Evolutionary conservation across 768 basidiomycete genomes (phyloP).

Genomic region (Rhodosporidiobolus sp.): DNA sequence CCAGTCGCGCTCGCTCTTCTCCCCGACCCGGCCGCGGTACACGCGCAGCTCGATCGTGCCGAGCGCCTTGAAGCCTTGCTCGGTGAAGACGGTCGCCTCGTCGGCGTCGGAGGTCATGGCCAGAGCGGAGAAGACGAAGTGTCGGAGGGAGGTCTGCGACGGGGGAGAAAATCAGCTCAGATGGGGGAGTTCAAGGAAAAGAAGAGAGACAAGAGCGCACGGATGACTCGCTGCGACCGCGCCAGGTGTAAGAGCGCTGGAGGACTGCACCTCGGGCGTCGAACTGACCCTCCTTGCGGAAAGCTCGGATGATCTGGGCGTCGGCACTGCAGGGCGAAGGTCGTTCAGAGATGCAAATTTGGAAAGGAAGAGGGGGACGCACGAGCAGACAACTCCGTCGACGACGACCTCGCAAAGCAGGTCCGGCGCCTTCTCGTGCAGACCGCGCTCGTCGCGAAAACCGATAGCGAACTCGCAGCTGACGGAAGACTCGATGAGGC

Average conservation of each 20-base stretch:
- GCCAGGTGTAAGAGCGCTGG: conserved; percentile 1
- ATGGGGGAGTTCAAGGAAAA: too few species aligned
- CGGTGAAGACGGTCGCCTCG: background rate
- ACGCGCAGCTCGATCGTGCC: conserved; percentile 5
- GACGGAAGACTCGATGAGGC: background rate
- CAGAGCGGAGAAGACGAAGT: conserved; percentile 1
- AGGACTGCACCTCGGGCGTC: accelerated
- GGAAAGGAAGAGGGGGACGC: background rate
- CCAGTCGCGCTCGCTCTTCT: background rate
- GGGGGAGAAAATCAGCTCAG: too few species aligned
- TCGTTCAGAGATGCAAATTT: background rate
- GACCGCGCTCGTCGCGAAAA: background rate
- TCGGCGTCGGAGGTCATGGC: background rate
- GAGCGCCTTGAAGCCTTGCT: background rate
- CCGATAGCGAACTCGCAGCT: background rate
- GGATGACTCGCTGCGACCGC: background rate
- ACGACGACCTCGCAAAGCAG: background rate
- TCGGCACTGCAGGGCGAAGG: background rate
- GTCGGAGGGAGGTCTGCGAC: background rate
- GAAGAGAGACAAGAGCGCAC: background rate
- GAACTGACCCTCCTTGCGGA: background rate
- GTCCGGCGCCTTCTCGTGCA: background rate
- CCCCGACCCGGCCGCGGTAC: conserved; percentile 1
- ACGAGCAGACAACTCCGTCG: background rate
- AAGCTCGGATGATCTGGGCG: background rate